phyloP scores from a whole-genome alignment of 305 asterid genomes.

The Solanum hybrid region DNA sequence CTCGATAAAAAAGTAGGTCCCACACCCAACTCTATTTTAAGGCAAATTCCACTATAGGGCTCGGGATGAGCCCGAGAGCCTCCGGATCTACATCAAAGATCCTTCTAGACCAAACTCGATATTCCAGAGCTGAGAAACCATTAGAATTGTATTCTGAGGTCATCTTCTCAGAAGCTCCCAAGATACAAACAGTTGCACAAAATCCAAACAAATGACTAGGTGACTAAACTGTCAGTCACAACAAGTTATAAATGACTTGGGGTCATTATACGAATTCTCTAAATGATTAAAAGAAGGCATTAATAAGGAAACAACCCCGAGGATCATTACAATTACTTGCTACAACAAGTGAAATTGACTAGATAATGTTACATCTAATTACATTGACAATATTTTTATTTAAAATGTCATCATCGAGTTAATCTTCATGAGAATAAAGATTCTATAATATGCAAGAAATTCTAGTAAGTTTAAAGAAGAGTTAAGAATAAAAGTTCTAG shows the following conservation, averaged over 20 bases:
- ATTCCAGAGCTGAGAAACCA: not conserved
- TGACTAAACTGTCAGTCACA: not conserved
- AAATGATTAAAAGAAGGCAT: not conserved
- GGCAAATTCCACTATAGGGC: not conserved
- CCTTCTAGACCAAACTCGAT: not conserved
- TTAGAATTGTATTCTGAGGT: not conserved
- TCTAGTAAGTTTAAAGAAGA: not conserved
- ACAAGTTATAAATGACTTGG: not conserved
- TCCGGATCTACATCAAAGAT: not conserved
- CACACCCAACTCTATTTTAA: not conserved
- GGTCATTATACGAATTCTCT: not conserved
- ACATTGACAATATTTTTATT: not conserved
- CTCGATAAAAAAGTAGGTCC: not conserved
- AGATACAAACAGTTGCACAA: not conserved
- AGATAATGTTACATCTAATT: not conserved
- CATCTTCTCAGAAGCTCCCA: not conserved
- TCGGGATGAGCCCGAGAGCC: not conserved
- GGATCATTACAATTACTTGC: not conserved
- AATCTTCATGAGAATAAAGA: not conserved
- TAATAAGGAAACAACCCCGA: not conserved
- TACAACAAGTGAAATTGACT: not conserved
- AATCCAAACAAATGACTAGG: not conserved
- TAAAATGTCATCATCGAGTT: not conserved
- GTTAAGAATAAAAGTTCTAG: not conserved
- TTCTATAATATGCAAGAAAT: not conserved